Evolutionary conservation across 2,329 filamentous ascomycete genomes (phyloP), one percentile per base, ranked within the genome.

Genomic region (Botrytis galanthina): DNA sequence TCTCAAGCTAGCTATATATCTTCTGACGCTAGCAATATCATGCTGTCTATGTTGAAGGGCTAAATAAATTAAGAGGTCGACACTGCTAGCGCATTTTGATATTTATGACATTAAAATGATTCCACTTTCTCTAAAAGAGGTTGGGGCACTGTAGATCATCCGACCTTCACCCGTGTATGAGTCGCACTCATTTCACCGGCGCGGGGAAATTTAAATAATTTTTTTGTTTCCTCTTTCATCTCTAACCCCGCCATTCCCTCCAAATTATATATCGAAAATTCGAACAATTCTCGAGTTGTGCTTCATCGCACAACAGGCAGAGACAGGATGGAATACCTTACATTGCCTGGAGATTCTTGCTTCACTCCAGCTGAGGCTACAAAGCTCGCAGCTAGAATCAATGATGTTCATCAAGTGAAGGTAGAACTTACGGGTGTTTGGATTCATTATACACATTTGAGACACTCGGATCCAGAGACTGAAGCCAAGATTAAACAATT

Each of bases 381-480:
- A 57, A 81, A 80, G 73, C 73, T 81, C 26, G 75, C 72, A 20
- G 71, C 70, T 5, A 70, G 74, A 44, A 76, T 80, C 46, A 76
- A 76, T 39, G 76, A 75, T 60, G 61, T 73, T 54, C 70, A 72
- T 20, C 70, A 66, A 16, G 75, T 71, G 2, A 75, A 75, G 61
- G 78, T 81, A 6, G 77, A 73, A 26, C 75, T 81, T 48, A 73
- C 72, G 46, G 80, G 79, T 26, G 73, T 77, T 42, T 80, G 78
- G 76, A 74, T 80, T 37, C 77, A 81, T 69, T 81, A 80, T 75
- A 75, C 76, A 3, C 79, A 79, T 72, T 70, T 81, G 64, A 77
- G 77, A 44, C 71, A 71, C 32, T 72, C 77, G 35, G 68, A 70
- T 51, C 71, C 77, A 71, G 73, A 74, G 32, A 73, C 75, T 14